Conservation (phyloP, 768 basidiomycete species). For the Hygrocybe punicea region DNA sequence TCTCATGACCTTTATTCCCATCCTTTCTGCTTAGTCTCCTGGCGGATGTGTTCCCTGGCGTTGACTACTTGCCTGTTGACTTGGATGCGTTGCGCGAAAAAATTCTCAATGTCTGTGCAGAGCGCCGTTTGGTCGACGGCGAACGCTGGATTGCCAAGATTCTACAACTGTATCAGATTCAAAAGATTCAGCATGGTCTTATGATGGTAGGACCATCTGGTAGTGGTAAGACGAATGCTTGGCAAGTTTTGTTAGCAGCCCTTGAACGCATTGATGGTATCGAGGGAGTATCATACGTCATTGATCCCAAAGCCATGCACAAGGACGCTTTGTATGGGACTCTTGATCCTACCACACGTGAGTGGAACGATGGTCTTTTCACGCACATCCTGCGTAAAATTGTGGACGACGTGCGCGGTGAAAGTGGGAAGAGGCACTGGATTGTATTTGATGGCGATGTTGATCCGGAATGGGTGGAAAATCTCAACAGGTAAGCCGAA, state of each 20-base stretch:
- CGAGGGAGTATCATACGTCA: constrained; percentile 93
- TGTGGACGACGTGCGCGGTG: constrained; percentile 96
- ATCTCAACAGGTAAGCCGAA: constrained; percentile 84
- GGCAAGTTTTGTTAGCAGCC: constrained; percentile 90
- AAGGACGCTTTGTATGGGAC: constrained; percentile 98
- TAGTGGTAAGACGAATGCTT: constrained; percentile 94
- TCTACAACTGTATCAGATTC: constrained; percentile 96
- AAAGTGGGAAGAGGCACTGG: constrained; percentile 96
- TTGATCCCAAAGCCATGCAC: constrained; percentile 98
- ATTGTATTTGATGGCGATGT: constrained; percentile 99
- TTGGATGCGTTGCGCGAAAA: constrained; percentile 80
- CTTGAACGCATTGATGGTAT: constrained; percentile 86
- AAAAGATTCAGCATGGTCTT: constrained; percentile 98
- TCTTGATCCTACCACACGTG: constrained; percentile 92
- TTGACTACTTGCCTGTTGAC: constrained; percentile 86
- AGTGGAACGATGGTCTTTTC: constrained; percentile 99
- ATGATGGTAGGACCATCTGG: constrained; percentile 99
- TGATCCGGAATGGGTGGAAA: constrained; percentile 99
- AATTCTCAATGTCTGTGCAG: constrained; percentile 81
- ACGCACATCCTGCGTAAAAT: constrained; percentile 97
- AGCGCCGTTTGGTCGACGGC: constrained; percentile 80
- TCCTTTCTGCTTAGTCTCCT: constrained; percentile 61
- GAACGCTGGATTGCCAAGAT: constrained; percentile 94
- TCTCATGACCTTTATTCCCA: neutral
- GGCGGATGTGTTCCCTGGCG: constrained; percentile 96